Evolutionary conservation across 179 eudicot genomes (phyloP), one percentile per base, ranked within the genome.

Genomic region (Beta corolliflora): DNA sequence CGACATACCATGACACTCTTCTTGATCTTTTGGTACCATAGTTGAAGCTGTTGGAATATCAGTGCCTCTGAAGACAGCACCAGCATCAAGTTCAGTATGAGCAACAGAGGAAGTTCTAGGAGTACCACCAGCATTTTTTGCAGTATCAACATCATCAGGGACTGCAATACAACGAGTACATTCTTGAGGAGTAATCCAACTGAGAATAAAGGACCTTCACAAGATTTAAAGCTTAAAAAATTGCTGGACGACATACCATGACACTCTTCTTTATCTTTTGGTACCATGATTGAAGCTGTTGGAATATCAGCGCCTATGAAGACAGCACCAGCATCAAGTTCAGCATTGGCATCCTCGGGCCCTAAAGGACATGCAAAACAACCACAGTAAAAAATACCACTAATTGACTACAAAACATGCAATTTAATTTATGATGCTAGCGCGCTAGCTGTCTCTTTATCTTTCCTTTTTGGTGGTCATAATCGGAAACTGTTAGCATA

Each of bases 1-100:
- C 41, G 55, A 76, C 78, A 58, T 75, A 75, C 78, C 78, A 75
- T 19, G 25, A 23, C 65, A 29, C 21, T 58, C n/a, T 75, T 54
- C 77, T 54, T 74, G 36, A 31, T 54, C 50, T n/a, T 36, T 75
- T 60, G 52, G 13, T 12, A 15, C 50, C 65, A 75, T 5, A 55
- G 45, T 15, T 36, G 65, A 56, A 18, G 44, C 25, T 41, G n/a
- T 3, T 36, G 50, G 48, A 29, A 48, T 29, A 31, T 54, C 77
- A 74, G 64, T 55, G 29, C 45, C 12, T 25, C 25, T 25, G 8
- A 16, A 58, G n/a, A 25, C 23, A 36, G 18, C 48, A 54, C 64
- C 4, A 15, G 65, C 12, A 16, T 16, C 41, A 2, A 36, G 41
- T 36, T 36, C 41, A 36, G 69, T 29, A 70, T 25, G n/a, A 14